A percentile compares a stretch with the other conserved stretches of the same genome.
Conservation (phyloP, 345 rosid genomes). For the Murraya paniculata region DNA sequence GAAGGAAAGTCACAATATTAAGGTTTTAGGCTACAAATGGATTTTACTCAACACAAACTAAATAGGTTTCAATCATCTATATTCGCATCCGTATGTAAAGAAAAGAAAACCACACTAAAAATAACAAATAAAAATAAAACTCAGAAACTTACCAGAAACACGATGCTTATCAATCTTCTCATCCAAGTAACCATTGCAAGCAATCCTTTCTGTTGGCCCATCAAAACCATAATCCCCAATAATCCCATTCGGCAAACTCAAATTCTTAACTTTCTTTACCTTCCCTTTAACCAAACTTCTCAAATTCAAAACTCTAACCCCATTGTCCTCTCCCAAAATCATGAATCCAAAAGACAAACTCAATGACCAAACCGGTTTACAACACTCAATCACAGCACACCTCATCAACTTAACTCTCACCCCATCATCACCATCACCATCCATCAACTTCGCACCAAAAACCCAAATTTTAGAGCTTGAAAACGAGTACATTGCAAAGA, state of each 20-base stretch:
- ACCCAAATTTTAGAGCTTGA: slow-evolving; percentile 56
- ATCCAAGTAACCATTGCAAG: slow-evolving; percentile 37
- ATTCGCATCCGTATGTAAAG: not conserved
- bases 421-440: slow-evolving; percentile 27
- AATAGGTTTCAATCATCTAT: not conserved
- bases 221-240: slow-evolving; percentile 17
- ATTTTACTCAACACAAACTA: not conserved
- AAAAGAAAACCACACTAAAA: not conserved
- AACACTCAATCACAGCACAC: slow-evolving; percentile 68
- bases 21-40: not conserved
- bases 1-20: not conserved
- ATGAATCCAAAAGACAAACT: slow-evolving; percentile 53
- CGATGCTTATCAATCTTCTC: slow-evolving; percentile 42
- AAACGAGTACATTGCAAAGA: slow-evolving; percentile 57
- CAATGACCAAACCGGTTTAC: slow-evolving; percentile 59
- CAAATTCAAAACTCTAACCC: slow-evolving; percentile 61
- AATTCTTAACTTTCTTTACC: slow-evolving; percentile 38
- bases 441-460: slow-evolving; percentile 49
- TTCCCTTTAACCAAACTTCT: slow-evolving; percentile 53
- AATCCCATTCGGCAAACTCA: slow-evolving; percentile 44
- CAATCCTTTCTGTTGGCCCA: slow-evolving; percentile 23
- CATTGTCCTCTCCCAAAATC: slow-evolving; percentile 73
- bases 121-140: not conserved
- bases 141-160: slow-evolving; percentile 45
- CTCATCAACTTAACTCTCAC: slow-evolving; percentile 59